phyloP scores from a whole-genome alignment of 495 filamentous ascomycete genomes.

The Penicillium mononematosum region DNA sequence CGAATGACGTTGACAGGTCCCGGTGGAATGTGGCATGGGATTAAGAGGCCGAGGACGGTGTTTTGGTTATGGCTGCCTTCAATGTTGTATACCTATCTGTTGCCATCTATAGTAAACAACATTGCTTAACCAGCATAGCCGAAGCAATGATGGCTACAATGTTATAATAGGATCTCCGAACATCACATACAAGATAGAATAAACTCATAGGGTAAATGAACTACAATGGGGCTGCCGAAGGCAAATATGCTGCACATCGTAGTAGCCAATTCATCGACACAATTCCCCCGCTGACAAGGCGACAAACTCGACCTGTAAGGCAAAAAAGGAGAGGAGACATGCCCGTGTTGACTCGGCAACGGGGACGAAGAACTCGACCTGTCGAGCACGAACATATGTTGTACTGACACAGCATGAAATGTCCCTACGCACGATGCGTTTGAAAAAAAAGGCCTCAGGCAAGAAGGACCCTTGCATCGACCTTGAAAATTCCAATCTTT shows the following conservation, averaged over 20 bases:
- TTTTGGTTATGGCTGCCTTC: neutral
- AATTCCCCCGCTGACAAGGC: neutral
- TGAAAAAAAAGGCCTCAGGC: conserved; percentile 4
- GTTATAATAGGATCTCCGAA: neutral
- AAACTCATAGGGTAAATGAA: neutral
- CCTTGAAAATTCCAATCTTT: conserved; percentile 1
- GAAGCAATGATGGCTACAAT: neutral
- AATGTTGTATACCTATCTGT: neutral
- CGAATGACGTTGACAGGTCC: conserved; percentile 6
- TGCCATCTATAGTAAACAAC: neutral
- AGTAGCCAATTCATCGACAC: neutral
- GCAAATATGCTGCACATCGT: neutral
- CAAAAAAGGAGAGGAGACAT: conserved; percentile 6
- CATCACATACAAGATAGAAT: neutral
- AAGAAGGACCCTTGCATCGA: conserved; percentile 8
- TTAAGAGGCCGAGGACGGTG: neutral
- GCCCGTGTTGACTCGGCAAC: conserved; percentile 25
- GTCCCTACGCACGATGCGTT: neutral
- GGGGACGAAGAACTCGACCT: conserved; percentile 14
- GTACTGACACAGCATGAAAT: conserved; percentile 2
- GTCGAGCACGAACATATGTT: conserved; percentile 6
- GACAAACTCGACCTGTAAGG: neutral
- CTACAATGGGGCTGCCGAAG: neutral
- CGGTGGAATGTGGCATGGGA: conserved; percentile 12
- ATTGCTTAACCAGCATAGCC: neutral